Conservation (phyloP, 176 grass and related monocot species). For the Tuctoria greenei region DNA sequence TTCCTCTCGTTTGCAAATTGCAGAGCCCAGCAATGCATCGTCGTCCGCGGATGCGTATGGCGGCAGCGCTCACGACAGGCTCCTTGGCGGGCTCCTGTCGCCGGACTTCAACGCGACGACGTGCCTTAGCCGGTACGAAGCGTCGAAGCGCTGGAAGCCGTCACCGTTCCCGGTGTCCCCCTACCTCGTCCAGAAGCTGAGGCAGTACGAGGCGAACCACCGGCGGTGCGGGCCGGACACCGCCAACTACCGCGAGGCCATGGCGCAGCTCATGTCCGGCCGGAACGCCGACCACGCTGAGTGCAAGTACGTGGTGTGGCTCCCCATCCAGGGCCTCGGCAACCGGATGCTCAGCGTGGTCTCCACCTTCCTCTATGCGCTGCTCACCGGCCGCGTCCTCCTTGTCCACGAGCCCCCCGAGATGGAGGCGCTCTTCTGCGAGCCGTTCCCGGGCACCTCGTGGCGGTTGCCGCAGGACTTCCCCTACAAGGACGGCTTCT, state of each 20-base stretch:
- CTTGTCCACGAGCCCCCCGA: conserved; percentile 43
- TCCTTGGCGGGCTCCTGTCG: conserved; percentile 65
- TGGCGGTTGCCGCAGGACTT: conserved; percentile 71
- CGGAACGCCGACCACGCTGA: conserved; percentile 43
- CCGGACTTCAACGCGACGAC: conserved; percentile 42
- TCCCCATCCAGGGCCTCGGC: conserved; percentile 57
- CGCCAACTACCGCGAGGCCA: conserved; percentile 35
- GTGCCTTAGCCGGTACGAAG: conserved; percentile 71
- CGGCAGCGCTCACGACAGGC: conserved; percentile 19
- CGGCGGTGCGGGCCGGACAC: conserved; percentile 62
- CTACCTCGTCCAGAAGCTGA: conserved; percentile 47
- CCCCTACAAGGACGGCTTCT: conserved; percentile 44
- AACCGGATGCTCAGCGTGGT: conserved; percentile 69
- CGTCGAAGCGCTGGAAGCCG: conserved; percentile 44
- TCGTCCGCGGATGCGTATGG: background rate
- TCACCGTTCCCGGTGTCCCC: conserved; percentile 46
- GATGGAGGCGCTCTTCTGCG: conserved; percentile 64
- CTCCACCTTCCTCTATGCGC: conserved; percentile 80
- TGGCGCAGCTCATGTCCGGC: conserved; percentile 53
- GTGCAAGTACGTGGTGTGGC: conserved; percentile 79
- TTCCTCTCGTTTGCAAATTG: background rate
- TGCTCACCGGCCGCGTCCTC: conserved; percentile 67
- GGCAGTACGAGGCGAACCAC: conserved; percentile 69
- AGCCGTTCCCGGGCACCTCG: conserved; percentile 73
- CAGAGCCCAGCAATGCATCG: conserved; percentile 19